Percentiles rank a stretch among this genome's conserved stretches.
These are phyloP conservation scores for Beta macrorhiza DNA, from an alignment of 179 eudicot species.

Conservation along the genomic window DNA sequence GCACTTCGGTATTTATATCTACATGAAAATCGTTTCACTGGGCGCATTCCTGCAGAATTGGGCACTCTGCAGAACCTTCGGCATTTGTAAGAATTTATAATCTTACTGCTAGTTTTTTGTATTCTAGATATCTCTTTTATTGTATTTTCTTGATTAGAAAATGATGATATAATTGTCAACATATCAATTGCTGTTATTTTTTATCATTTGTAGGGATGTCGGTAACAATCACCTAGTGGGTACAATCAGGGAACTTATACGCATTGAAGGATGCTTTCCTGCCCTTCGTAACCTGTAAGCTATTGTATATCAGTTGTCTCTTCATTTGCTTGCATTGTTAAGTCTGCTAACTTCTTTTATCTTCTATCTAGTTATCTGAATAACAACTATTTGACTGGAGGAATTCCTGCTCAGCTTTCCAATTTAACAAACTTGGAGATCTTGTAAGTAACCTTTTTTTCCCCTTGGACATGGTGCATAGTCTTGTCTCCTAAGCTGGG, in stretches of 20 bases:
- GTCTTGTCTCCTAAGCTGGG: constrained; percentile 1
- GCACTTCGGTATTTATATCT: constrained; percentile 79
- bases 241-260: constrained; percentile 94
- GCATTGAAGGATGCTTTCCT: constrained; percentile 95
- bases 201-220: constrained; percentile 57
- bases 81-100: constrained; percentile 58
- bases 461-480: background rate
- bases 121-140: background rate
- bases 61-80: constrained; percentile 78
- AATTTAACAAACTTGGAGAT: constrained; percentile 92
- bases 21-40: constrained; percentile 86
- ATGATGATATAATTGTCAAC: background rate
- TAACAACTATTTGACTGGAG: constrained; percentile 88
- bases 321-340: constrained; percentile 8
- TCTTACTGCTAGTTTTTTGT: background rate
- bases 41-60: constrained; percentile 91
- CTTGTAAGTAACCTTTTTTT: constrained; percentile 54
- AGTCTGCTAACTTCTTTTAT: constrained; percentile 6
- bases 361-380: constrained; percentile 63
- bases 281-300: constrained; percentile 92
- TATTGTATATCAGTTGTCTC: constrained; percentile 7
- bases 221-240: constrained; percentile 95
- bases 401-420: constrained; percentile 89
- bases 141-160: no score
- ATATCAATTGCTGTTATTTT: background rate